phyloP scores from a whole-genome alignment of 2,329 filamentous ascomycete genomes.

The Phialophora macrospora region DNA sequence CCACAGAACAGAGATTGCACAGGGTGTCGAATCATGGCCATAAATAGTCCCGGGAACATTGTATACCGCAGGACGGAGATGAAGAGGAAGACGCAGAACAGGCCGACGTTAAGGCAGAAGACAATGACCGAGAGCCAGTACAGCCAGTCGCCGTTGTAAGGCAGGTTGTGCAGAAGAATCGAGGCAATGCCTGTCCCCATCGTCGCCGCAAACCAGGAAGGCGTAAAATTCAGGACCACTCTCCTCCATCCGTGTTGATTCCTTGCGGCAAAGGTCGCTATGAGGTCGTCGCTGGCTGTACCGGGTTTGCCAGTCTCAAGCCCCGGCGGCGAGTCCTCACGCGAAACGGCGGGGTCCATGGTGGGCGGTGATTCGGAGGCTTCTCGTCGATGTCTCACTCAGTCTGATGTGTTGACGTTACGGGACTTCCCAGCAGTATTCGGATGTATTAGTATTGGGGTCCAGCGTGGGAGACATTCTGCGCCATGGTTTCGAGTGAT shows the following conservation, averaged over 20 bases:
- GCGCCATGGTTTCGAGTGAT: not conserved
- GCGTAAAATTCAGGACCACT: conserved; percentile 56
- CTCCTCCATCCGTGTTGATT: conserved; percentile 40
- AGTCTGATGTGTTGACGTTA: not conserved
- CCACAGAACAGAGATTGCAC: conserved; percentile 68
- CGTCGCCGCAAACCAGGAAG: conserved; percentile 64
- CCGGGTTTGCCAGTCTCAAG: not conserved
- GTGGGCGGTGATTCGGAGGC: not conserved
- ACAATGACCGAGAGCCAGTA: conserved; percentile 59
- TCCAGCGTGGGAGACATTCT: not conserved
- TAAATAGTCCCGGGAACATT: conserved; percentile 67
- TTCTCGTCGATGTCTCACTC: not conserved
- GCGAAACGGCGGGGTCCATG: not conserved
- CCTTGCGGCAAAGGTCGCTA: conserved; percentile 39
- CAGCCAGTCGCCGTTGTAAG: conserved; percentile 63
- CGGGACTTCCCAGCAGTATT: not conserved
- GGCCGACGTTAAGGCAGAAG: conserved; percentile 62
- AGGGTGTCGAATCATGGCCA: conserved; percentile 67
- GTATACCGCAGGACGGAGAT: conserved; percentile 64
- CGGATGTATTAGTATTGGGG: not conserved
- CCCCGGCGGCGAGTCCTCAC: not conserved
- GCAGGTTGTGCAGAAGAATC: conserved; percentile 66
- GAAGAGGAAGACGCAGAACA: conserved; percentile 62
- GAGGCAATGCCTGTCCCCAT: conserved; percentile 72
- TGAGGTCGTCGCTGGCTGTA: conserved; percentile 10